Percentiles rank a stretch among this genome's conserved stretches.
Conservation (phyloP, 2,329 filamentous ascomycete species). For the Zarea fungicola region DNA sequence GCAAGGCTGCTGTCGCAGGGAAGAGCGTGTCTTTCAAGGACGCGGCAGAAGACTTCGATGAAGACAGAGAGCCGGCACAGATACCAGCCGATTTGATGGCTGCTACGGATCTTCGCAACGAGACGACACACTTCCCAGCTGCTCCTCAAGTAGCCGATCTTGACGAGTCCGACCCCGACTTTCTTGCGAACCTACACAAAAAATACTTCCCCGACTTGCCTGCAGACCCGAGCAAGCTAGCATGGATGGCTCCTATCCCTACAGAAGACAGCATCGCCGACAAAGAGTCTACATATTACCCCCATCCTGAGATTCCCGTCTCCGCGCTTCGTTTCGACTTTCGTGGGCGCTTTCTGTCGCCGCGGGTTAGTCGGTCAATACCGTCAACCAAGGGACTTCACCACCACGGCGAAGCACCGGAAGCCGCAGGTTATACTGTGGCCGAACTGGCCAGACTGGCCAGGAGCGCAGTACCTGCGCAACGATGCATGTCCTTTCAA, state of each 20-base stretch:
- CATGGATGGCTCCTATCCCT: slow-evolving; percentile 79
- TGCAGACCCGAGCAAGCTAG: slow-evolving; percentile 76
- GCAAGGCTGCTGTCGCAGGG: slow-evolving; percentile 16
- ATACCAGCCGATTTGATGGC: slow-evolving; percentile 39
- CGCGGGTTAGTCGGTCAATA: slow-evolving; percentile 66
- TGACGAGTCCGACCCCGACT: slow-evolving; percentile 76
- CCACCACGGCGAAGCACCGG: slow-evolving; percentile 87
- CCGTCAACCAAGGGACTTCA: slow-evolving; percentile 78
- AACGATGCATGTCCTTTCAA: slow-evolving; percentile 88
- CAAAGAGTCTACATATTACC: slow-evolving; percentile 74
- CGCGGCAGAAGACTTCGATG: slow-evolving; percentile 29
- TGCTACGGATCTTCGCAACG: slow-evolving; percentile 32
- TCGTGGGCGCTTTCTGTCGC: slow-evolving; percentile 71
- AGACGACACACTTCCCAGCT: slow-evolving; percentile 58
- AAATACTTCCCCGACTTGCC: slow-evolving; percentile 92
- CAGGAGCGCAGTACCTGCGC: slow-evolving; percentile 75
- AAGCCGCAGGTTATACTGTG: slow-evolving; percentile 91
- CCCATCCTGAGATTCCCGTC: slow-evolving; percentile 65
- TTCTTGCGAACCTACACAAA: slow-evolving; percentile 75
- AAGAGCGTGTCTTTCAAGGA: slow-evolving; percentile 20
- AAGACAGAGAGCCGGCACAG: slow-evolving; percentile 37
- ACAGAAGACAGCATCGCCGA: slow-evolving; percentile 60
- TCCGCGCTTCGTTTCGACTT: slow-evolving; percentile 87
- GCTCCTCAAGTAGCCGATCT: slow-evolving; percentile 59
- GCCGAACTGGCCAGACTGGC: slow-evolving; percentile 77